These are phyloP conservation scores for Paramecium biaurelia DNA, from an alignment of 73 alveolate genomes.

Conservation along the genomic window DNA sequence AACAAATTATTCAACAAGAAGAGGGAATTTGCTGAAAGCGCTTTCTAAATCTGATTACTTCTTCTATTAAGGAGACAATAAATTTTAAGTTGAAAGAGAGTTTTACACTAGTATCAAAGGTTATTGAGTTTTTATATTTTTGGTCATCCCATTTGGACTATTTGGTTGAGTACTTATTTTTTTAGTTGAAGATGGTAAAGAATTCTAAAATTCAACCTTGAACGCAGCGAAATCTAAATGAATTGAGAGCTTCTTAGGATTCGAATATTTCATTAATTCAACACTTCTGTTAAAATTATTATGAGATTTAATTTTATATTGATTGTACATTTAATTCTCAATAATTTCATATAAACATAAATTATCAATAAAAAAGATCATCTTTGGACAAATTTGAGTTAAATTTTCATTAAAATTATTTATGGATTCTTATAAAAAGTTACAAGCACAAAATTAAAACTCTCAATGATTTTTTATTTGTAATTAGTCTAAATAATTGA, in stretches of 20 bases:
- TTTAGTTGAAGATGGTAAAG: background rate
- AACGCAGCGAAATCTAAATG: background rate
- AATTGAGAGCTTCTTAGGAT: background rate
- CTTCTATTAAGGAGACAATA: background rate
- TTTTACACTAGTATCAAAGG: background rate
- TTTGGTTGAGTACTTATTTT: background rate
- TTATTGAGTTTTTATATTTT: background rate
- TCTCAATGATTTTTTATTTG: no score
- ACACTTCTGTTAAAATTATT: background rate
- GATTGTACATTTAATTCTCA: background rate
- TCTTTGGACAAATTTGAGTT: background rate
- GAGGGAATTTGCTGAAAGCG: background rate
- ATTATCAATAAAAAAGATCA: background rate
- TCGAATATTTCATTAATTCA: background rate
- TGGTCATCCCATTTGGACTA: background rate
- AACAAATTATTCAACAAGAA: conserved; percentile 26
- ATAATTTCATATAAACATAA: background rate
- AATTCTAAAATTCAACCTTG: background rate
- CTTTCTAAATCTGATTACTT: background rate
- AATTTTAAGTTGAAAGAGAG: background rate
- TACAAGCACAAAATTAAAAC: background rate
- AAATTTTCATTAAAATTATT: background rate
- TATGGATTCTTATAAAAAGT: no score
- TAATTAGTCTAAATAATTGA: no score
- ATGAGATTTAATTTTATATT: background rate